These are phyloP conservation scores for Trypanosoma theileri DNA, from an alignment of 208 protist genomes.

Conservation along the genomic window DNA sequence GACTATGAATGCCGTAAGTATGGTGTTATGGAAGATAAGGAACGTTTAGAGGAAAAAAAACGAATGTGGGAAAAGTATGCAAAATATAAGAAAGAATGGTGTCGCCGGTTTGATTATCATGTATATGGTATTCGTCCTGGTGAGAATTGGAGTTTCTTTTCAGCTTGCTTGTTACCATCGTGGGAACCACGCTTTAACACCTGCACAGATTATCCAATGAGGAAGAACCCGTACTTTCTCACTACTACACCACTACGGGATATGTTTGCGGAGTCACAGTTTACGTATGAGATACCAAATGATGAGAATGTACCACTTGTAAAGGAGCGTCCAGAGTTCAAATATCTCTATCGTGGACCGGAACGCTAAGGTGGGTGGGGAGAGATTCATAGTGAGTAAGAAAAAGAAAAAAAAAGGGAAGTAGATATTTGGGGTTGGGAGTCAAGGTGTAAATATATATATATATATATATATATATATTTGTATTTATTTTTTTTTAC, in stretches of 20 bases:
- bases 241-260: conserved; percentile 69
- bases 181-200: conserved; percentile 63
- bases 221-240: conserved; percentile 91
- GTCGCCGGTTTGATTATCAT: conserved; percentile 89
- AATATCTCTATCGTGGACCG: conserved; percentile 78
- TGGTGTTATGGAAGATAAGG: conserved; percentile 78
- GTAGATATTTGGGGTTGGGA: too few relatives aligned
- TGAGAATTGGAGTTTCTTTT: conserved; percentile 82
- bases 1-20: conserved; percentile 89
- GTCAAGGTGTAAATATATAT: too few relatives aligned
- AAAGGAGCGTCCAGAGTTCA: conserved; percentile 68
- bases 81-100: conserved; percentile 90
- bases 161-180: conserved; percentile 73
- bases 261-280: conserved; percentile 53
- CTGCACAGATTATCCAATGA: conserved; percentile 76
- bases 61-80: conserved; percentile 83
- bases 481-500: neutral
- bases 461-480: conserved; percentile 9
- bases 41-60: conserved; percentile 76
- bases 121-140: conserved; percentile 86
- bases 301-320: conserved; percentile 61
- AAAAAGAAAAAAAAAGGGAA: neutral
- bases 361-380: conserved; percentile 21
- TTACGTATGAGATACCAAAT: conserved; percentile 48
- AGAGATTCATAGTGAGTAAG: conserved; percentile 23